phyloP scores from a whole-genome alignment of 192 early-diverging fungal species.

The Gryganskiella cystojenkinii region DNA sequence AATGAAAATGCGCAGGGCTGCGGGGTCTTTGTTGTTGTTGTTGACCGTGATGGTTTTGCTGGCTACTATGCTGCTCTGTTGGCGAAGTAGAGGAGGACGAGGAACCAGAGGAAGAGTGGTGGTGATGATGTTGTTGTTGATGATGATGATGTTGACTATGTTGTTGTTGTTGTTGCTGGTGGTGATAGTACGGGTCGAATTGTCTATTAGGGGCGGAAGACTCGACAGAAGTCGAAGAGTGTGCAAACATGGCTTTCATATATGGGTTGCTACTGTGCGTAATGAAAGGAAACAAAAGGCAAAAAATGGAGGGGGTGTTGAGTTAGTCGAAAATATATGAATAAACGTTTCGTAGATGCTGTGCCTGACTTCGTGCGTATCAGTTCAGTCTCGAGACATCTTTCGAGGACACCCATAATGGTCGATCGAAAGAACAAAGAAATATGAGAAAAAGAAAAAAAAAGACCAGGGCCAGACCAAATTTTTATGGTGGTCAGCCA shows the following conservation, averaged over 20 bases:
- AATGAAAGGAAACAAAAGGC: background rate
- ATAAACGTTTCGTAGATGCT: background rate
- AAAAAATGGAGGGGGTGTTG: background rate
- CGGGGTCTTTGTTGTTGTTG: conserved; percentile 1
- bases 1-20: conserved; percentile 1
- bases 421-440: background rate
- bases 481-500: background rate
- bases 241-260: conserved; percentile 35
- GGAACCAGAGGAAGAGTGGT: conserved; percentile 9
- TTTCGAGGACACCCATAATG: background rate
- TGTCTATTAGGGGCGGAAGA: conserved; percentile 4
- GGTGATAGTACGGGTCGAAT: conserved; percentile 30
- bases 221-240: conserved; percentile 14
- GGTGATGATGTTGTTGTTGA: conserved; percentile 7
- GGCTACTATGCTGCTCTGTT: no score
- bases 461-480: background rate
- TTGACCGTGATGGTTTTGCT: background rate
- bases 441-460: background rate
- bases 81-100: no score
- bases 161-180: conserved; percentile 1
- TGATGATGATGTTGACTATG: background rate
- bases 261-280: background rate
- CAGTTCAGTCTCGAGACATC: background rate
- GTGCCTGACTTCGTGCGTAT: background rate
- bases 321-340: conserved; percentile 2